A percentile compares a stretch with the other conserved stretches of the same genome.
phyloP scores from a whole-genome alignment of 2,329 filamentous ascomycete genomes.

The Cladosporium sphaerospermum region DNA sequence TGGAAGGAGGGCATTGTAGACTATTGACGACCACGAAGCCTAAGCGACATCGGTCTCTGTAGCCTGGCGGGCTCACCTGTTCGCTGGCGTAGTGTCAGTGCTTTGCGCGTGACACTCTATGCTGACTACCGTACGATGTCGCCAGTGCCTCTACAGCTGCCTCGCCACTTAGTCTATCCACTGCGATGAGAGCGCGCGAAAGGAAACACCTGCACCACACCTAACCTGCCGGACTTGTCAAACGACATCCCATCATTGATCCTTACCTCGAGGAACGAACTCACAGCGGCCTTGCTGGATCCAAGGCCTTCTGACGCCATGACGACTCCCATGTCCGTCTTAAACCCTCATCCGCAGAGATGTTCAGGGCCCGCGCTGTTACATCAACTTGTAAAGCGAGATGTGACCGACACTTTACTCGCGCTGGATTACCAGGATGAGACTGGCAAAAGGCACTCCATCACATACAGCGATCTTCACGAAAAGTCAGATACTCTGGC shows the following conservation, averaged over 20 bases:
- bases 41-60: conserved; percentile 10
- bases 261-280: not conserved
- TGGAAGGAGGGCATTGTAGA: not conserved
- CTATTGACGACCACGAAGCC: not conserved
- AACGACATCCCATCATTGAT: not conserved
- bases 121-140: conserved; percentile 3
- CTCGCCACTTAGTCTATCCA: conserved; percentile 6
- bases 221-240: not conserved
- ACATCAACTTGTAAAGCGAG: conserved; percentile 56
- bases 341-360: conserved; percentile 49
- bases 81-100: conserved; percentile 9
- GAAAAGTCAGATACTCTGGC: conserved; percentile 52
- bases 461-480: conserved; percentile 62
- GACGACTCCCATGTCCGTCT: conserved; percentile 43
- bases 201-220: not conserved
- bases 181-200: conserved; percentile 1
- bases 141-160: not conserved
- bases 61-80: conserved; percentile 4
- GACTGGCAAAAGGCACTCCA: conserved; percentile 38
- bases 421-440: conserved; percentile 60
- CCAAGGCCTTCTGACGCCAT: not conserved
- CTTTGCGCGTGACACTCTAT: not conserved
- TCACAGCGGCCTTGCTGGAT: not conserved
- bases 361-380: conserved; percentile 52
- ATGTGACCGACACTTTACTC: conserved; percentile 19